These are phyloP conservation scores for Ascochyta viciae-villosae DNA, from an alignment of 2,329 filamentous ascomycete species.

Conservation along the genomic window DNA sequence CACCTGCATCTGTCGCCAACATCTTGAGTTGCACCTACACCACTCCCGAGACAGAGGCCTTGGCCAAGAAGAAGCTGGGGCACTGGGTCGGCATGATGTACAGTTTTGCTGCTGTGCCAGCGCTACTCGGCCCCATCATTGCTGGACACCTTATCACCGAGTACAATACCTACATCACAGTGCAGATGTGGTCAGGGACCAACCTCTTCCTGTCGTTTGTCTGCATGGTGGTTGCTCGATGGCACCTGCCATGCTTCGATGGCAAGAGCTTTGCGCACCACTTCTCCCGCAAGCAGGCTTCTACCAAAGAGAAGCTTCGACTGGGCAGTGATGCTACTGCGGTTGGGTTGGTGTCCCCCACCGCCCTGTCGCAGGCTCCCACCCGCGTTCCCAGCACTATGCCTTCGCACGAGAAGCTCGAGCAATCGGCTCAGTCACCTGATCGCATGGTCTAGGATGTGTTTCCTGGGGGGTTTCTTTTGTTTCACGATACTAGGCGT, in stretches of 20 bases:
- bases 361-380: slow-evolving; percentile 9
- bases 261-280: slow-evolving; percentile 29
- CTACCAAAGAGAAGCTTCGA: slow-evolving; percentile 15
- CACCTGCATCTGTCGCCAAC: slow-evolving; percentile 57
- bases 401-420: slow-evolving; percentile 19
- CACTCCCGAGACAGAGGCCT: slow-evolving; percentile 30
- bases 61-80: slow-evolving; percentile 52
- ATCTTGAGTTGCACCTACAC: slow-evolving; percentile 51
- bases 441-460: slow-evolving; percentile 22
- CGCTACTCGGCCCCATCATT: slow-evolving; percentile 57
- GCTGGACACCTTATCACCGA: slow-evolving; percentile 55
- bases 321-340: slow-evolving; percentile 12
- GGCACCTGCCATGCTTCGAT: slow-evolving; percentile 41
- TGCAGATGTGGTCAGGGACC: slow-evolving; percentile 57
- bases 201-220: slow-evolving; percentile 51
- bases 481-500: neutral
- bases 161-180: slow-evolving; percentile 52
- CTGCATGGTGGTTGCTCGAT: slow-evolving; percentile 50
- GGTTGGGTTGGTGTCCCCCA: slow-evolving; percentile 2
- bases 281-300: slow-evolving; percentile 7
- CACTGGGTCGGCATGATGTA: slow-evolving; percentile 64
- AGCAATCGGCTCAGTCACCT: slow-evolving; percentile 22
- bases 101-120: slow-evolving; percentile 53
- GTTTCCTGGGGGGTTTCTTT: neutral
- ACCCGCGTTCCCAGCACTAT: slow-evolving; percentile 9